phyloP scores from a whole-genome alignment of 2,329 filamentous ascomycete genomes.

The Colletotrichum sp. region DNA sequence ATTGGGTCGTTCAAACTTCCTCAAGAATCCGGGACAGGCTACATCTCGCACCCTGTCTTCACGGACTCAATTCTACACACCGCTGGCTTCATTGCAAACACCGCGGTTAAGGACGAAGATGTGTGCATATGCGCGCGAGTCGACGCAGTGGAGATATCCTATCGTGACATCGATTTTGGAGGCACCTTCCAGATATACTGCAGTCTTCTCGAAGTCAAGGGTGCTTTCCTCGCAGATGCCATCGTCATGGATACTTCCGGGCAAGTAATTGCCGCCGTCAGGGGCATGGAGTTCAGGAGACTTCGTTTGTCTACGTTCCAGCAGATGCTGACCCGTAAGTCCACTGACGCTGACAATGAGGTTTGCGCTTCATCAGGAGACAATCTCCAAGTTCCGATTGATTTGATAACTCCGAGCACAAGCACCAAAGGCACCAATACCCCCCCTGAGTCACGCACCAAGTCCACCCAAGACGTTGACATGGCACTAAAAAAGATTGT shows the following conservation, averaged over 20 bases:
- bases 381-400: neutral
- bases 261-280: neutral
- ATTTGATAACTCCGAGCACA: neutral
- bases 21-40: neutral
- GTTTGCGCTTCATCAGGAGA: neutral
- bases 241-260: neutral
- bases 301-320: neutral
- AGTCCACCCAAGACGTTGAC: neutral
- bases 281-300: neutral
- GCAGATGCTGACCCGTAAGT: neutral
- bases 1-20: neutral
- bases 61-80: neutral
- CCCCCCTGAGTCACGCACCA: neutral
- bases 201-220: neutral
- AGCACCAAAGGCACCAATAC: neutral
- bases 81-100: neutral
- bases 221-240: neutral
- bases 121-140: neutral
- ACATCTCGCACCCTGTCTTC: neutral
- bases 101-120: neutral
- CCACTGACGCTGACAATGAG: neutral
- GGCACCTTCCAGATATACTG: neutral
- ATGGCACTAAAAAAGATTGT: neutral
- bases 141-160: neutral
- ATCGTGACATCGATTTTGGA: neutral